Evolutionary conservation across 2,329 filamentous ascomycete species (phyloP), one percentile per base, ranked within the genome.

Genomic region (Annulohypoxylon truncatum): DNA sequence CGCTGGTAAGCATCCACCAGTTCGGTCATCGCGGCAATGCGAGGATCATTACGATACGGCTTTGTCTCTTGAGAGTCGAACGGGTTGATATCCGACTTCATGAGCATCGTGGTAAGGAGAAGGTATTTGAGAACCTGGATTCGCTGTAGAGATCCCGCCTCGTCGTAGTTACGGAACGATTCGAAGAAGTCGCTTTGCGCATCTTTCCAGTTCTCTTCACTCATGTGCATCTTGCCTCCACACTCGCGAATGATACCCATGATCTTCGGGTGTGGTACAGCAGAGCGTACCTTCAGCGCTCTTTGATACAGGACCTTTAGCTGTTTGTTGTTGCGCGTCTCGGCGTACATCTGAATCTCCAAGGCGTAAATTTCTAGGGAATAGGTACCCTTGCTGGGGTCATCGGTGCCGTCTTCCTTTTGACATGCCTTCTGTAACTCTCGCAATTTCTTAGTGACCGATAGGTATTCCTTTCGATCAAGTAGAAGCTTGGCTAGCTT

Each of bases 191-290:
- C 96, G 73, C 90, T 95, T 80, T 98, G 94, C 0, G 96, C 96
- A 75, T 94, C 93, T 78, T 96, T 93, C 96, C 96, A 99, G 78
- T 98, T 98, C 82, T 98, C 96, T 84, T 99, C 96, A 79, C 92
- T 96, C 96, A 99, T 98, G 82, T 98, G 94, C 96, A 99, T 99
- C 84, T 99, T 99, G 73, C 96, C 96, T 75, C 96, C 96, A 78
- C 96, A 99, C 82, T 99, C 96, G 58, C 95, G 91, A 77, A 99
- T 99, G 78, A 99, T 95, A 54, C 96, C 96, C 93, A 98, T 97
- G 78, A 99, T 97, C 82, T 97, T 97, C 64, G 96, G 96, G 81
- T 99, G 96, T 38, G 96, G 95, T 10, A 99, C 96, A 0, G 96
- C 96, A n/a, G 96, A 98, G 67, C 93, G 91, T 58, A 99, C 95